Conservation (phyloP, 2,329 filamentous ascomycete genomes). For the Westerdykella sp. region DNA sequence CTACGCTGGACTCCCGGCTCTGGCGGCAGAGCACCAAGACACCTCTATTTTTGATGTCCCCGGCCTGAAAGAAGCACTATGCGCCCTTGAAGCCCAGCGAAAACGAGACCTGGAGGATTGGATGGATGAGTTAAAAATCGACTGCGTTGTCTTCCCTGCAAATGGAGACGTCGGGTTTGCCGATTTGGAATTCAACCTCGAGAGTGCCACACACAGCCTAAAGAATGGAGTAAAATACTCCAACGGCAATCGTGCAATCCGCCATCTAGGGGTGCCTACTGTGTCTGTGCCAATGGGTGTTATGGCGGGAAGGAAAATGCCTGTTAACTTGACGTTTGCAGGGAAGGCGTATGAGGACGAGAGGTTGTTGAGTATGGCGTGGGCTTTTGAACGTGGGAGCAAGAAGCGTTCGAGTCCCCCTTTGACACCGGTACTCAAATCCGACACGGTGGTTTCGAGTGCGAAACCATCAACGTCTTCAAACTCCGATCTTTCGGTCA, state of each 20-base stretch:
- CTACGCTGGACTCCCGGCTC: constrained; percentile 30
- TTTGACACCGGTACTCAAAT: constrained; percentile 15
- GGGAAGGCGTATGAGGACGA: constrained; percentile 45
- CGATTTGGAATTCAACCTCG: constrained; percentile 40
- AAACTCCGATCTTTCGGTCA: neutral
- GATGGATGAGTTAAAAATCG: constrained; percentile 40
- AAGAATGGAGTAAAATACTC: constrained; percentile 50
- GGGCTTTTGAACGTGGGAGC: constrained; percentile 17
- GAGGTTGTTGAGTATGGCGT: constrained; percentile 17
- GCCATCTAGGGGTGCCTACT: constrained; percentile 51
- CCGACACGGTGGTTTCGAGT: constrained; percentile 6
- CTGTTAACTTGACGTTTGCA: constrained; percentile 49
- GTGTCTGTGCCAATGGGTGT: constrained; percentile 51
- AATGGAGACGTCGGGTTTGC: constrained; percentile 47
- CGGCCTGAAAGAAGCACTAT: constrained; percentile 40
- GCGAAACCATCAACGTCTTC: neutral
- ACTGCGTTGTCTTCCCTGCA: constrained; percentile 47
- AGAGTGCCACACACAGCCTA: constrained; percentile 34
- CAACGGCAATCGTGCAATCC: constrained; percentile 49
- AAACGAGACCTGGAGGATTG: constrained; percentile 48
- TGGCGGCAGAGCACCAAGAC: constrained; percentile 18
- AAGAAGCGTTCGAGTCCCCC: constrained; percentile 15
- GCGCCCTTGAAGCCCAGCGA: constrained; percentile 45
- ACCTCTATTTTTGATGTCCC: constrained; percentile 39
- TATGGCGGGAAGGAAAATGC: constrained; percentile 44